Conservation (phyloP, 306 rosid genomes). For the Acacia confusa region DNA sequence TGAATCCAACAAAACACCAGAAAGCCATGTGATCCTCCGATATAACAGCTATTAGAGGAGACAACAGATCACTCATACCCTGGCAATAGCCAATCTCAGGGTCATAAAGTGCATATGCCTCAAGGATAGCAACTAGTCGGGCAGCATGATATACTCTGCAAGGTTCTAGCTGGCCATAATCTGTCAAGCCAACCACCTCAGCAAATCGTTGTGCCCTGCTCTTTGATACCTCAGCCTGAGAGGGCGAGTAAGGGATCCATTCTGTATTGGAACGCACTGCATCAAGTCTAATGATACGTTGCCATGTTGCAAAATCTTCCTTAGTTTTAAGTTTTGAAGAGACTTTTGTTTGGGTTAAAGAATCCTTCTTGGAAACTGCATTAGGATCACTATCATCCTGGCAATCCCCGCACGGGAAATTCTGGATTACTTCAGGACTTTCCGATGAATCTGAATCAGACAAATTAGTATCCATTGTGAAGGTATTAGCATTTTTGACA, state of each 20-base stretch:
- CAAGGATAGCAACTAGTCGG: slow-evolving; percentile 93
- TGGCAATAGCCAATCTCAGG: slow-evolving; percentile 99
- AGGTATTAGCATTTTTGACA: slow-evolving; percentile 58
- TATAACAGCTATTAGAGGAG: slow-evolving; percentile 80
- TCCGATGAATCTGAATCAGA: slow-evolving; percentile 87
- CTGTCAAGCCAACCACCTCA: slow-evolving; percentile 93
- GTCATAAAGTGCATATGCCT: slow-evolving; percentile 92
- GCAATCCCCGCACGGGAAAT: slow-evolving; percentile 56
- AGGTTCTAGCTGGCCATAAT: slow-evolving; percentile 86
- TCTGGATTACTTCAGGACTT: slow-evolving; percentile 72
- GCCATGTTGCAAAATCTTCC: slow-evolving; percentile 95
- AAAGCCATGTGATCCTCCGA: slow-evolving; percentile 93
- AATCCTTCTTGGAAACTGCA: slow-evolving; percentile 50
- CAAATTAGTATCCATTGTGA: slow-evolving; percentile 60
- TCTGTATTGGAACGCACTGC: slow-evolving; percentile 91
- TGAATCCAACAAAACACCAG: slow-evolving; percentile 99
- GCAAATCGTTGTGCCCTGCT: slow-evolving; percentile 72
- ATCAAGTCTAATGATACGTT: slow-evolving; percentile 94
- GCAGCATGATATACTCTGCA: slow-evolving; percentile 89
- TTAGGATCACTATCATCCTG: slow-evolving; percentile 57
- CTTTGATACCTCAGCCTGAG: slow-evolving; percentile 64
- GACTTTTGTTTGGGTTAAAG: slow-evolving; percentile 46
- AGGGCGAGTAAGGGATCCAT: slow-evolving; percentile 74
- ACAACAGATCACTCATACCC: slow-evolving; percentile 97
- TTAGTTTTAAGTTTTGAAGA: slow-evolving; percentile 48